Conservation (phyloP, 768 basidiomycete species). For the Tricholoma matsutake region DNA sequence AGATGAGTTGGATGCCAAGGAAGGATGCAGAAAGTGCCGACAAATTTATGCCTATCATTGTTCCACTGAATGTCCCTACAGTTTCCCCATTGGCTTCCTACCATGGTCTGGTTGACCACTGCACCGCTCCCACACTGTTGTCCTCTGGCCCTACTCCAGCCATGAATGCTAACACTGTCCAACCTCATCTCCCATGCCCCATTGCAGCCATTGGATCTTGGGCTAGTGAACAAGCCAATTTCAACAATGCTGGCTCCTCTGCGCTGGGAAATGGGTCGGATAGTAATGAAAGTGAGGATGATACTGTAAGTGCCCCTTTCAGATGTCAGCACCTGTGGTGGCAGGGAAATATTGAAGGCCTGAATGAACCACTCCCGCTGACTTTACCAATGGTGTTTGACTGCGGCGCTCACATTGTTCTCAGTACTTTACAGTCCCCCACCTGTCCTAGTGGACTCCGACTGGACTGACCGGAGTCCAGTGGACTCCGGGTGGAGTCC, state of each 20-base stretch:
- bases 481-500: too few species aligned
- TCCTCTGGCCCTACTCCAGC: neutral
- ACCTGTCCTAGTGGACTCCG: too few species aligned
- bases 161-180: neutral
- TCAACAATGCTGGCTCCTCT: neutral
- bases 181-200: neutral
- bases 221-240: neutral
- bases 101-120: neutral
- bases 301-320: neutral
- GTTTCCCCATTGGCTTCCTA: neutral
- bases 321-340: neutral
- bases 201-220: neutral
- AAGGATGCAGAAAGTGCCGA: neutral
- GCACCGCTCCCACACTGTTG: neutral
- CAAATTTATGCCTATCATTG: neutral
- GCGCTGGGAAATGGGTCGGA: neutral
- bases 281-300: neutral
- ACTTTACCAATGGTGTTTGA: neutral
- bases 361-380: neutral
- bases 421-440: too few species aligned
- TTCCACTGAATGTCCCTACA: neutral
- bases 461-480: too few species aligned
- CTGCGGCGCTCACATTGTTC: neutral
- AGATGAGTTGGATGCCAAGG: neutral
- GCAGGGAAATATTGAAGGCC: neutral